Conservation (phyloP, 345 rosid genomes). For the Hibiscus trionum region DNA sequence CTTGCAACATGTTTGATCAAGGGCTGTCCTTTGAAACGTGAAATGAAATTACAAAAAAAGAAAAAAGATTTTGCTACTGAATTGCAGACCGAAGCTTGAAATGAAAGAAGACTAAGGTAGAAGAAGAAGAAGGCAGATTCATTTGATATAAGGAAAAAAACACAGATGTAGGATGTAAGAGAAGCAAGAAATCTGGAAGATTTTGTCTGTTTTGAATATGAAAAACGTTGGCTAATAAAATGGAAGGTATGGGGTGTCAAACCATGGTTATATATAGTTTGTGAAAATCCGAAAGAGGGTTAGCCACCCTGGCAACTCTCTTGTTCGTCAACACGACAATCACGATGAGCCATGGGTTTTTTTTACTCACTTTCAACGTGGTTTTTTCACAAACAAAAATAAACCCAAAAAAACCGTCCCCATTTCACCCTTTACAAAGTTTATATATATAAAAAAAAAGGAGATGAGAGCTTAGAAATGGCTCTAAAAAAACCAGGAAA, state of each 20-base stretch:
- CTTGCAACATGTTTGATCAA: constrained; percentile 32
- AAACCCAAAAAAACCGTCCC: neutral
- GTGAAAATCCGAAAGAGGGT: constrained; percentile 10
- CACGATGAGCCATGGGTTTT: constrained; percentile 10
- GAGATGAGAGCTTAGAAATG: neutral
- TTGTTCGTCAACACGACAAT: constrained; percentile 24
- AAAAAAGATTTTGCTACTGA: neutral
- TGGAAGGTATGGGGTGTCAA: constrained; percentile 34
- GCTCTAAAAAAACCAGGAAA: neutral
- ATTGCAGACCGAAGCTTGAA: neutral
- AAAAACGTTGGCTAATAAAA: constrained; percentile 23
- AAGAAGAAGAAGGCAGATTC: neutral
- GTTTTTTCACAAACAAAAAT: neutral
- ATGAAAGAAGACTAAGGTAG: neutral
- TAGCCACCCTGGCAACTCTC: constrained; percentile 15
- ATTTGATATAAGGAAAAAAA: neutral
- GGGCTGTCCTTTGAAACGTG: neutral
- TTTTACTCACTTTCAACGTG: constrained; percentile 7
- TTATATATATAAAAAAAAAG: neutral
- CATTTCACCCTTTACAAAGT: neutral
- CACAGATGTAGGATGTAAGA: neutral
- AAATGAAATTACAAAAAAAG: neutral
- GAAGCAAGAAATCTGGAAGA: neutral
- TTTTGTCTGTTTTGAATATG: constrained; percentile 4
- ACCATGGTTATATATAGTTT: constrained; percentile 19